Percentiles rank a stretch among this genome's conserved stretches.
Evolutionary conservation across 345 rosid genomes (phyloP).

Genomic region (Cardamine occulta): DNA sequence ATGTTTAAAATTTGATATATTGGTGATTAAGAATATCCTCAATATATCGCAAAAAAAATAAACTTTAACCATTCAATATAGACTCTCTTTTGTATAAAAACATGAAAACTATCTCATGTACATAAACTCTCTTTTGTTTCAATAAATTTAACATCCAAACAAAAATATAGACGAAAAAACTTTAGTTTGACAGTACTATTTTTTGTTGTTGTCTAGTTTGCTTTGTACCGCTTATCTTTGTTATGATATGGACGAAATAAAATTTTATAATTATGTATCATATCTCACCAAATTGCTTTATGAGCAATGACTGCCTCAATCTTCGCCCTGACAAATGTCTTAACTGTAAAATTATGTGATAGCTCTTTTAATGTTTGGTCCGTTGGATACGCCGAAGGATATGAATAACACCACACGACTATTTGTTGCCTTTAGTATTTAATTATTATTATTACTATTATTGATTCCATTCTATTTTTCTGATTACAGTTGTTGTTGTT

Average conservation of each 20-base stretch:
- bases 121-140: too few species aligned
- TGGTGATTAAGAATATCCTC: not conserved
- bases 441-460: not conserved
- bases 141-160: too few species aligned
- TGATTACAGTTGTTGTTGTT: constrained; percentile 27
- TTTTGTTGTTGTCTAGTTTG: not conserved
- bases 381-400: constrained; percentile 37
- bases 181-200: not conserved
- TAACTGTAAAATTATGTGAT: not conserved
- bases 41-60: too few species aligned
- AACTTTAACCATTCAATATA: too few species aligned
- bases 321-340: constrained; percentile 25
- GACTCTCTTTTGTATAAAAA: too few species aligned
- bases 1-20: too few species aligned
- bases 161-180: too few species aligned
- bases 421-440: constrained; percentile 27
- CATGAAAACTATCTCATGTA: too few species aligned
- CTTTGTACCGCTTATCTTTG: not conserved
- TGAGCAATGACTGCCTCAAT: constrained; percentile 19
- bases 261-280: not conserved
- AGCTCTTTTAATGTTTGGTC: constrained; percentile 28
- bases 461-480: constrained; percentile 4
- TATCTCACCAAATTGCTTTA: not conserved
- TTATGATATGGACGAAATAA: not conserved
- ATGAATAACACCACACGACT: constrained; percentile 34